Evolutionary conservation across 345 rosid species (phyloP).

Genomic region (Rhizophora apiculata): DNA sequence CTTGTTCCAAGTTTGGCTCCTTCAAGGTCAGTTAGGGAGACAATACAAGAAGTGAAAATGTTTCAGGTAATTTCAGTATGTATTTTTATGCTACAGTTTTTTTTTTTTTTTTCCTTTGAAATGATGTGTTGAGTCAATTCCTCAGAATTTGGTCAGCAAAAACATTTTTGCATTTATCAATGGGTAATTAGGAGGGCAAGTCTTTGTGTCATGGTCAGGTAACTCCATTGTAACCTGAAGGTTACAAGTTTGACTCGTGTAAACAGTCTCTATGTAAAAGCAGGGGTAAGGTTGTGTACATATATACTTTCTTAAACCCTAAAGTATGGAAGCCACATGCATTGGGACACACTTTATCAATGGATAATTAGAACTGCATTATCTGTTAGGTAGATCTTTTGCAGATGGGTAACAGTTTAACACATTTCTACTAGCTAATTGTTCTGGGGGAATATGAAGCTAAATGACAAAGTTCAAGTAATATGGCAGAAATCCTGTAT

Average conservation of each 20-base stretch:
- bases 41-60: constrained; percentile 80
- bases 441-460: background rate
- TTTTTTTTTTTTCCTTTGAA: background rate
- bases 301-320: too few relatives aligned
- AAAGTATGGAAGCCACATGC: too few relatives aligned
- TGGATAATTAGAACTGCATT: too few relatives aligned
- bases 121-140: background rate
- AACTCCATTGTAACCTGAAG: too few relatives aligned
- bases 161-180: background rate
- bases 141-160: background rate
- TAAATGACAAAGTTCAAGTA: background rate
- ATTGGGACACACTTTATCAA: too few relatives aligned
- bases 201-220: too few relatives aligned
- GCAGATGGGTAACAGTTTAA: background rate
- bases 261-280: too few relatives aligned
- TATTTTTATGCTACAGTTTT: background rate
- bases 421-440: background rate
- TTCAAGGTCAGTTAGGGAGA: constrained; percentile 69
- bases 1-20: constrained; percentile 66
- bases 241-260: too few relatives aligned
- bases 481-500: background rate
- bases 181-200: too few relatives aligned
- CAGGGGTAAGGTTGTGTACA: too few relatives aligned
- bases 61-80: constrained; percentile 52
- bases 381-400: background rate